Conservation (phyloP, 306 rosid species). For the Echinosophora koreensis region DNA sequence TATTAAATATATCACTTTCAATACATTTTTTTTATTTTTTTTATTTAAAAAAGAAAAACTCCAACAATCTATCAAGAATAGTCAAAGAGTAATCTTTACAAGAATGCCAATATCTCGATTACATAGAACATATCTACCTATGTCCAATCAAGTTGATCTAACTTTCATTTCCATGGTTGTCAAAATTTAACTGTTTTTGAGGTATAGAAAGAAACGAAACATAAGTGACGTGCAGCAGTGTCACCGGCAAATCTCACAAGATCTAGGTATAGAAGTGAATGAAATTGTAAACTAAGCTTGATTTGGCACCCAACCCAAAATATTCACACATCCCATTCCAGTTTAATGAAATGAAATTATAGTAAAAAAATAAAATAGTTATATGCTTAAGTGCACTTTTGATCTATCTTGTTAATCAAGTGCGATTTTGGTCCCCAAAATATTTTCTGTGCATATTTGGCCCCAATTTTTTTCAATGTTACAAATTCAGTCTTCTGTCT, state of each 20-base stretch:
- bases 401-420: too few species aligned
- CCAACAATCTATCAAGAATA: background rate
- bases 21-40: too few species aligned
- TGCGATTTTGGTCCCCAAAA: too few species aligned
- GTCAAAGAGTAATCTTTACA: slow-evolving; percentile 19
- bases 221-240: slow-evolving; percentile 32
- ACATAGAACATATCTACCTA: background rate
- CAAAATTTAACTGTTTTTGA: slow-evolving; percentile 23
- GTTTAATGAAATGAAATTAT: background rate
- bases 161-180: slow-evolving; percentile 7
- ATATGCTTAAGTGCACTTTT: too few species aligned
- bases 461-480: too few species aligned
- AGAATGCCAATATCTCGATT: slow-evolving; percentile 30
- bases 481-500: too few species aligned
- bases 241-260: slow-evolving; percentile 43
- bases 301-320: slow-evolving; percentile 19
- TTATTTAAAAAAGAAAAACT: background rate
- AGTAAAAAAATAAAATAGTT: too few species aligned
- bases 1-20: too few species aligned
- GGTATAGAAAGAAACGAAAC: slow-evolving; percentile 32
- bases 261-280: background rate
- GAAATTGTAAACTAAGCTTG: background rate
- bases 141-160: slow-evolving; percentile 28
- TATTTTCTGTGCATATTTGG: too few species aligned
- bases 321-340: background rate